phyloP scores from a whole-genome alignment of 192 early-diverging fungal species.

The Umbelopsis sp. region DNA sequence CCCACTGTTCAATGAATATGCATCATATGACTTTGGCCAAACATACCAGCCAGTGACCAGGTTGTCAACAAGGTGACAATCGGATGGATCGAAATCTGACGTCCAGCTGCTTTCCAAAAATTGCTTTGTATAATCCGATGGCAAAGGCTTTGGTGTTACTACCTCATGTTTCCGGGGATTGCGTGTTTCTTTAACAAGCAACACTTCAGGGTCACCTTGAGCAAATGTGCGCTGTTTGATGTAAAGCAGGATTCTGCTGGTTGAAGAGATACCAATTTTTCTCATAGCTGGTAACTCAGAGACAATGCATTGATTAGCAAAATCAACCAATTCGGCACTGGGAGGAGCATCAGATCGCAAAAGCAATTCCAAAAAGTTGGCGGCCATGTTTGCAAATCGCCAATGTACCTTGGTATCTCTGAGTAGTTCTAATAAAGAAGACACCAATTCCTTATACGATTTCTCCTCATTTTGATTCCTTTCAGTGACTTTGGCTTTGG shows the following conservation, averaged over 20 bases:
- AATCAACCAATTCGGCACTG: constrained; percentile 55
- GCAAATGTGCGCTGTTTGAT: constrained; percentile 71
- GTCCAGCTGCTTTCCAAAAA: constrained; percentile 38
- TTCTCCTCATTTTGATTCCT: constrained; percentile 40
- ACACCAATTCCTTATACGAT: constrained; percentile 41
- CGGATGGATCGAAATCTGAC: constrained; percentile 29
- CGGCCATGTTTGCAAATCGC: constrained; percentile 80
- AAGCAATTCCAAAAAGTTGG: constrained; percentile 78
- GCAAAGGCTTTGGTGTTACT: constrained; percentile 38
- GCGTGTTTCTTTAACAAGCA: constrained; percentile 43
- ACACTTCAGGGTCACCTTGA: constrained; percentile 46
- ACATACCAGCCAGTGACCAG: constrained; percentile 76
- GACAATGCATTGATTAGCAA: constrained; percentile 61
- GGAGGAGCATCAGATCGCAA: constrained; percentile 62
- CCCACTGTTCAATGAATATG: constrained; percentile 47
- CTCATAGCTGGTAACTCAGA: constrained; percentile 79
- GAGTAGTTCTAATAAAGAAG: constrained; percentile 60
- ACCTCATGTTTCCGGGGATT: constrained; percentile 48
- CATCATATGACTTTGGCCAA: constrained; percentile 68
- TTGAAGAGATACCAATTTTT: constrained; percentile 61
- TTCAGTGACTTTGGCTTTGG: constrained; percentile 19
- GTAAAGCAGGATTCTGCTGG: constrained; percentile 64
- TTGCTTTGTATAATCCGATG: constrained; percentile 39
- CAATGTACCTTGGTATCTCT: constrained; percentile 71
- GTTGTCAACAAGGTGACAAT: constrained; percentile 63